Conservation (phyloP, 768 basidiomycete species). For the Termitomyces sp. region DNA sequence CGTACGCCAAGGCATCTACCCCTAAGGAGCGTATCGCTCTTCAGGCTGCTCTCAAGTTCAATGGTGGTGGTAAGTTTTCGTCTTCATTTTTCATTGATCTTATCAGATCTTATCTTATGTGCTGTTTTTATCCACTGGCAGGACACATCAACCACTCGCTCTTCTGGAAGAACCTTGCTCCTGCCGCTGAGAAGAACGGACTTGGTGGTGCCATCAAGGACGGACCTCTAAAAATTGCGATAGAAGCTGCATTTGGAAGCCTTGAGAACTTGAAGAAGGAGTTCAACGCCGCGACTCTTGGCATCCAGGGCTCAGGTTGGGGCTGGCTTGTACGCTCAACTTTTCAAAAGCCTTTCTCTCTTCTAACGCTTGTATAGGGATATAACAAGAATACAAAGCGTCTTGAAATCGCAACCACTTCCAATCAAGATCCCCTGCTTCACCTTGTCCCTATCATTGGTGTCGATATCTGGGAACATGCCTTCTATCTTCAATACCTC, state of each 20-base stretch:
- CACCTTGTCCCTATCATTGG: slow-evolving; percentile 77
- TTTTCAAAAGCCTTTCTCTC: not conserved
- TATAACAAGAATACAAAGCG: slow-evolving; percentile 56
- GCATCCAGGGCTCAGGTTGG: slow-evolving; percentile 92
- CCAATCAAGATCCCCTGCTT: slow-evolving; percentile 93
- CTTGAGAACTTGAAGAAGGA: slow-evolving; percentile 69
- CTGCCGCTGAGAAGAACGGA: slow-evolving; percentile 69
- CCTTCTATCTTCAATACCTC: slow-evolving; percentile 93
- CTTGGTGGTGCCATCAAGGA: slow-evolving; percentile 51
- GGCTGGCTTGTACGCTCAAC: slow-evolving; percentile 78
- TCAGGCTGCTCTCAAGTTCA: slow-evolving; percentile 90
- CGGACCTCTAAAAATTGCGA: slow-evolving; percentile 62
- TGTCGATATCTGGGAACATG: slow-evolving; percentile 94
- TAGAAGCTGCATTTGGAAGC: slow-evolving; percentile 57
- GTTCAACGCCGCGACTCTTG: slow-evolving; percentile 81
- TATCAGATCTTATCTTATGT: slow-evolving; percentile 4
- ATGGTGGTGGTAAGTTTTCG: slow-evolving; percentile 77
- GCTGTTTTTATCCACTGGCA: slow-evolving; percentile 10
- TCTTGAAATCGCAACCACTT: slow-evolving; percentile 84
- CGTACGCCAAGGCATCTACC: slow-evolving; percentile 56
- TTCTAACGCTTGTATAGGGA: slow-evolving; percentile 39
- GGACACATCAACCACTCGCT: slow-evolving; percentile 4
- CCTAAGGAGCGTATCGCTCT: slow-evolving; percentile 81
- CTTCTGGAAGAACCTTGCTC: slow-evolving; percentile 4
- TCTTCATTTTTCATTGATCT: not conserved